These are phyloP conservation scores for Artemisia annua DNA, from an alignment of 129 eudicot genomes.

Conservation along the genomic window DNA sequence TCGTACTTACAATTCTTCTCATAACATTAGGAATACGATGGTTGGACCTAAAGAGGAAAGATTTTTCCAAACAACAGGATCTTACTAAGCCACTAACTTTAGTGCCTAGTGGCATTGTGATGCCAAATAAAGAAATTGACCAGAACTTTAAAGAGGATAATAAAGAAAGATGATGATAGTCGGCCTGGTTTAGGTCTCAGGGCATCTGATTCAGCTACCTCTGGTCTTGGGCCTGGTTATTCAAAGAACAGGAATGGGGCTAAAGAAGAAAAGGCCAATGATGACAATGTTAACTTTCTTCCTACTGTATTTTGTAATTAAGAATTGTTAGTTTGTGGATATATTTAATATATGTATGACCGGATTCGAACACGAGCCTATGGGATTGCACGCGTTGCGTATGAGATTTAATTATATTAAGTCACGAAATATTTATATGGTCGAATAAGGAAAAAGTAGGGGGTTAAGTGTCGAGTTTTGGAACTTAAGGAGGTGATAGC, in stretches of 20 bases:
- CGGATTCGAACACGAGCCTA: too few species aligned
- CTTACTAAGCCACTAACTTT: conserved; percentile 70
- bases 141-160: conserved; percentile 40
- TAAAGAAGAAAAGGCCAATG: conserved; percentile 23
- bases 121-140: conserved; percentile 66
- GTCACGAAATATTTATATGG: too few species aligned
- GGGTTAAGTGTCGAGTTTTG: too few species aligned
- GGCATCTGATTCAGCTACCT: conserved; percentile 11
- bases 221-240: conserved; percentile 44
- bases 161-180: conserved; percentile 28
- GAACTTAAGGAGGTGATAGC: too few species aligned
- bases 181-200: conserved; percentile 40
- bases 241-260: conserved; percentile 13
- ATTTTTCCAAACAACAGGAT: conserved; percentile 44
- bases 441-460: too few species aligned
- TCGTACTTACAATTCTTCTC: too few species aligned
- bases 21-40: too few species aligned
- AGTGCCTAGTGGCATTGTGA: conserved; percentile 59
- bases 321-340: too few species aligned
- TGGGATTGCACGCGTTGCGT: too few species aligned
- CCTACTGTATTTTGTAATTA: conserved; percentile 69
- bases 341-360: too few species aligned
- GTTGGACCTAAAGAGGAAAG: conserved; percentile 23
- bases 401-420: too few species aligned
- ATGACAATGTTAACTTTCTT: conserved; percentile 42